These are phyloP conservation scores for Torrubiellomyces zombiae DNA, from an alignment of 2,329 filamentous ascomycete genomes.

Conservation along the genomic window DNA sequence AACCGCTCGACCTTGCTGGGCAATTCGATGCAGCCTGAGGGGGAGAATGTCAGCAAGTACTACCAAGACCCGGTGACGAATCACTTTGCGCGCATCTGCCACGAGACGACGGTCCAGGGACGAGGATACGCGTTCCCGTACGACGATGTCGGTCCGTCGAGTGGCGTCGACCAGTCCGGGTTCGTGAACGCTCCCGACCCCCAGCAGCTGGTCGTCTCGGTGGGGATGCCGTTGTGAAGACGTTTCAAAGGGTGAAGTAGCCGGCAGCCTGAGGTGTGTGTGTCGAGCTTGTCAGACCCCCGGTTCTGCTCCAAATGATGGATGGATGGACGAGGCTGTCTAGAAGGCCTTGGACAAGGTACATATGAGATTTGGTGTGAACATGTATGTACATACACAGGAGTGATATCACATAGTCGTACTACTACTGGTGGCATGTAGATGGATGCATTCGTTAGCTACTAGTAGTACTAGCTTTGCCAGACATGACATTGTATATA, in stretches of 20 bases:
- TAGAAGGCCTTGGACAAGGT: too few species aligned
- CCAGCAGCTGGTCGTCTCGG: slow-evolving; percentile 34
- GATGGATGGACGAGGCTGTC: too few species aligned
- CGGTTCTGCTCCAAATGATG: too few species aligned
- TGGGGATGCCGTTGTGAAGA: slow-evolving; percentile 25
- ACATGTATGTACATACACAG: too few species aligned
- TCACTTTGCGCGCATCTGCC: slow-evolving; percentile 50
- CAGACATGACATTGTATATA: too few species aligned
- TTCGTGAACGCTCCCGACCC: slow-evolving; percentile 41
- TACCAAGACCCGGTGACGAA: slow-evolving; percentile 41
- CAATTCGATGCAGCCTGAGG: slow-evolving; percentile 33
- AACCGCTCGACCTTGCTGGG: slow-evolving; percentile 54
- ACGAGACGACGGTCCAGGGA: slow-evolving; percentile 39
- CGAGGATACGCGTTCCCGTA: slow-evolving; percentile 57
- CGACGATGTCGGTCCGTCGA: slow-evolving; percentile 46
- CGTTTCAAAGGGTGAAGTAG: background rate
- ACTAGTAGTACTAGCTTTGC: too few species aligned
- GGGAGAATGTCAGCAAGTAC: slow-evolving; percentile 30
- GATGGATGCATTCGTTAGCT: too few species aligned
- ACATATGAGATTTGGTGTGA: too few species aligned
- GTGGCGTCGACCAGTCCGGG: slow-evolving; percentile 42
- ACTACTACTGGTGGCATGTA: too few species aligned
- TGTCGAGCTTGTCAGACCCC: too few species aligned
- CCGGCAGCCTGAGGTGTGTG: too few species aligned
- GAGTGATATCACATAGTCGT: too few species aligned